Percentiles rank a stretch among this genome's conserved stretches.
These are phyloP conservation scores for Blumeria graminis DNA, from an alignment of 2,329 filamentous ascomycete genomes.

Conservation along the genomic window DNA sequence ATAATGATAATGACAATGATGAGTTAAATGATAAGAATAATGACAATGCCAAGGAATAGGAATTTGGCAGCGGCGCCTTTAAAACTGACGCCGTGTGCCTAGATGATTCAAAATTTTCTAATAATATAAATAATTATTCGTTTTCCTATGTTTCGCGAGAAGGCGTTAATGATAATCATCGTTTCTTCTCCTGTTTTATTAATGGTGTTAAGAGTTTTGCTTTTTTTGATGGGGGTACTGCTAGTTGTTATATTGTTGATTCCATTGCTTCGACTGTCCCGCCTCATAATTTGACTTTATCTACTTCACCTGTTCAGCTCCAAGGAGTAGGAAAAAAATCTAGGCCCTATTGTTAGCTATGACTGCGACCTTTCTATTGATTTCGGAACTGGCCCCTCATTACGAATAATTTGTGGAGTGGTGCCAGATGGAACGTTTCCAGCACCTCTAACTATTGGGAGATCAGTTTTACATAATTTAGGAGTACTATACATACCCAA, in stretches of 20 bases:
- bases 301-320: background rate
- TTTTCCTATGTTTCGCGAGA: background rate
- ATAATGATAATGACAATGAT: background rate
- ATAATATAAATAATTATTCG: background rate
- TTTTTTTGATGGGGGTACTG: background rate
- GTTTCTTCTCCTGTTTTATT: background rate
- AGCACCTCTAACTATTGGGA: conserved; percentile 1
- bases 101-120: background rate
- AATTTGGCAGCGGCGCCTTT: background rate
- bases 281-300: background rate
- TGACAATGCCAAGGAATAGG: background rate
- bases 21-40: too few species aligned
- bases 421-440: conserved; percentile 1
- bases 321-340: background rate
- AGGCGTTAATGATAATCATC: background rate
- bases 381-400: background rate
- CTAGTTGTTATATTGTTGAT: background rate
- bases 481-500: background rate
- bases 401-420: background rate
- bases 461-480: background rate
- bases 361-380: background rate
- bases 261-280: background rate
- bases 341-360: background rate
- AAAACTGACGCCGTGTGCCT: background rate
- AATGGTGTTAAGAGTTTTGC: background rate